Evolutionary conservation across 495 filamentous ascomycete genomes (phyloP), one percentile per base, ranked within the genome.

Genomic region (Cladorrhinum samala): DNA sequence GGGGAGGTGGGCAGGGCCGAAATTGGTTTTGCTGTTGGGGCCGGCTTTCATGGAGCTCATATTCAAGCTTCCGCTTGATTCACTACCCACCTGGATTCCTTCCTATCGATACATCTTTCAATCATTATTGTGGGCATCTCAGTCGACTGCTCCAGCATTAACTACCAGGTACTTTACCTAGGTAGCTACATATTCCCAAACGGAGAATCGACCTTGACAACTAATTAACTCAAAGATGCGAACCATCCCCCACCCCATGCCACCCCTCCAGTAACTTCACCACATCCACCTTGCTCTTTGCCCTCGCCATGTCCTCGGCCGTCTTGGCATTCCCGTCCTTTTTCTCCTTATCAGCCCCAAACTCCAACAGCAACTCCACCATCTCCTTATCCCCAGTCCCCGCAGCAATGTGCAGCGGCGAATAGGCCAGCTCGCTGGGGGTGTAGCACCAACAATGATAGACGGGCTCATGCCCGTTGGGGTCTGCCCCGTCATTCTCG

Each of bases 1-100:
- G 69, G 58, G 50, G 88, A 91, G 67, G 38, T 84, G 48, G 87
- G 86, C 0, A 72, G 82, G 7, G 88, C 87, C 2, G 73, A 82
- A 53, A 72, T 85, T 11, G 74, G 80, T 46, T 77, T 77, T 18
- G 75, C 75, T 6, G 73, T 93, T 49, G 79, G 69, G 1, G 75
- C 90, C 57, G 85, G 86, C 1, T 88, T 93, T 59, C 88, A 91
- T 70, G 88, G 88, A 1, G 65, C 72, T 33, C 81, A 87, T 52
- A 16, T 60, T 40, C n/a, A n/a, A n/a, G n/a, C n/a, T n/a, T n/a
- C n/a, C n/a, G n/a, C n/a, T n/a, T n/a, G n/a, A n/a, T n/a, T n/a
- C n/a, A n/a, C n/a, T n/a, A n/a, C n/a, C n/a, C n/a, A n/a, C n/a
- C n/a, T n/a, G n/a, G n/a, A n/a, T n/a, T n/a, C n/a, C n/a, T n/a